phyloP scores from a whole-genome alignment of 1,284 basidiomycete genomes.

The Apiotrichum sp. region DNA sequence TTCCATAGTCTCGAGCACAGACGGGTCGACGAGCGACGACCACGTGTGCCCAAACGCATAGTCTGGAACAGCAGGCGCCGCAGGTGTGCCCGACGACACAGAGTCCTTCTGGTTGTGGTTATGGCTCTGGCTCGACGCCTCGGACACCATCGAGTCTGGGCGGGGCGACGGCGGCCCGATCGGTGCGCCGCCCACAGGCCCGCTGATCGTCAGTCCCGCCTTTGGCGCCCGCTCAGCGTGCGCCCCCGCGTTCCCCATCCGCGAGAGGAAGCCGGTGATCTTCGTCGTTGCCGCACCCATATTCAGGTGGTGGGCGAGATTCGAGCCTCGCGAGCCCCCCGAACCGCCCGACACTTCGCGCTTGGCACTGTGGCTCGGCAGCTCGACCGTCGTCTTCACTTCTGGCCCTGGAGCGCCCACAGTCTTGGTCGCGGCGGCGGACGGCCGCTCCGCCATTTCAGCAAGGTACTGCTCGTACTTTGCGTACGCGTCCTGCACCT shows the following conservation, averaged over 20 bases:
- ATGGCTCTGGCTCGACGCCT: too few species aligned
- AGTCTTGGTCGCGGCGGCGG: neutral
- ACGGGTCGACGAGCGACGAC: conserved; percentile 79
- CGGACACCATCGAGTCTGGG: neutral
- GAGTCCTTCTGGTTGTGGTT: neutral
- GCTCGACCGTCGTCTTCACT: neutral
- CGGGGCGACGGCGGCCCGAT: neutral
- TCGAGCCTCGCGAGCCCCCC: too few species aligned
- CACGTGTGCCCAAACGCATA: conserved; percentile 67
- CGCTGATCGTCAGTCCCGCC: neutral
- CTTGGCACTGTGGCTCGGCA: neutral
- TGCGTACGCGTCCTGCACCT: conserved; percentile 81
- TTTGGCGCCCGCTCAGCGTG: neutral
- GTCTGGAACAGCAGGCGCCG: too few species aligned
- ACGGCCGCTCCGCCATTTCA: conserved; percentile 33
- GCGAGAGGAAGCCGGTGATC: conserved; percentile 31
- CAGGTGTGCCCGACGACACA: too few species aligned
- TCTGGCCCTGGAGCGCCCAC: neutral
- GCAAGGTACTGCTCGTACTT: conserved; percentile 71
- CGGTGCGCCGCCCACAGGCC: neutral
- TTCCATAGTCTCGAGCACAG: conserved; percentile 70
- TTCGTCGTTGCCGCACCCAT: neutral
- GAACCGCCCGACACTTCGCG: neutral
- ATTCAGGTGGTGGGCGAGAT: neutral
- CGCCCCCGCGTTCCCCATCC: neutral